These are phyloP conservation scores for Sicyos baderoa DNA, from an alignment of 306 rosid genomes.

Conservation along the genomic window DNA sequence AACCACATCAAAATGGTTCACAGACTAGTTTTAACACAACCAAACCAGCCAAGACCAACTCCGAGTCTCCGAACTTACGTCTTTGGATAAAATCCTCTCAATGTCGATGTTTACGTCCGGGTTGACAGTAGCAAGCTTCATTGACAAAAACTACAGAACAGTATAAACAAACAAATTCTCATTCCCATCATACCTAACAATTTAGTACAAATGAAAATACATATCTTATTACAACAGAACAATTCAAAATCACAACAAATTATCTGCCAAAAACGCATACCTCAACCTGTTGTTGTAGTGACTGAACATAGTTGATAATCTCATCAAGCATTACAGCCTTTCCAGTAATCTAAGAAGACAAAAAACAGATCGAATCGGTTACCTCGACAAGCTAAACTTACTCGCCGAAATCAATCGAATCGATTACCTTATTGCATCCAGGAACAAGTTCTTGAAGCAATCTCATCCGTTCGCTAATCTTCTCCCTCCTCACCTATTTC, in stretches of 20 bases:
- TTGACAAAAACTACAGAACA: conserved; percentile 76
- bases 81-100: conserved; percentile 78
- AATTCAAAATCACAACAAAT: background rate
- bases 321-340: conserved; percentile 99
- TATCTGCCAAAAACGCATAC: conserved; percentile 31
- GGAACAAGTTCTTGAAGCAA: conserved; percentile 99
- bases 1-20: background rate
- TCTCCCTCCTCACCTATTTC: conserved; percentile 61
- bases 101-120: conserved; percentile 77
- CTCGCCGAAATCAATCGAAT: background rate
- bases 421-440: conserved; percentile 84
- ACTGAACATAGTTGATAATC: conserved; percentile 93
- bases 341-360: conserved; percentile 67
- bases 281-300: conserved; percentile 99
- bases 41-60: background rate
- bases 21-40: background rate
- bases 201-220: too few relatives aligned
- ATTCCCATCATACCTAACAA: too few relatives aligned
- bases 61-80: conserved; percentile 51
- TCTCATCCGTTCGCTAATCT: conserved; percentile 96
- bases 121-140: conserved; percentile 96
- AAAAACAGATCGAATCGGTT: background rate
- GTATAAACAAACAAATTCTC: too few relatives aligned
- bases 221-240: background rate
- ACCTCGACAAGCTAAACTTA: background rate